Conservation (phyloP, 345 rosid genomes). For the Streptanthus diversifolius region DNA sequence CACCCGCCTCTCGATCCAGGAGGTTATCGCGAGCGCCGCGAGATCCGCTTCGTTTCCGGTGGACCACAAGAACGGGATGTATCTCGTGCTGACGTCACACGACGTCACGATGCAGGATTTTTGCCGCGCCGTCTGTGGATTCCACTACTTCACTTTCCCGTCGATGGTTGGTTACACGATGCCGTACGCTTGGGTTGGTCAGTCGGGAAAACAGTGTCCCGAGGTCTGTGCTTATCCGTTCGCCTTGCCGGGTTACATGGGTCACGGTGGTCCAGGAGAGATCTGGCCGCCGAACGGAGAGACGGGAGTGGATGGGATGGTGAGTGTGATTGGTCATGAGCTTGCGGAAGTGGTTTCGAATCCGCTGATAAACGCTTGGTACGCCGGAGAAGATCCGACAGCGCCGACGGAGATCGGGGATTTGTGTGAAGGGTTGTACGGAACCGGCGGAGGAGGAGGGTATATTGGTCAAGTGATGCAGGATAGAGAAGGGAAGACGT, state of each 20-base stretch:
- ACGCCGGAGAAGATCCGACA: constrained; percentile 96
- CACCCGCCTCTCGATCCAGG: constrained; percentile 78
- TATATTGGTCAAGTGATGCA: constrained; percentile 82
- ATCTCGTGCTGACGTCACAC: constrained; percentile 63
- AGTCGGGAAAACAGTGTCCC: constrained; percentile 78
- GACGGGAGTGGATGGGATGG: constrained; percentile 87
- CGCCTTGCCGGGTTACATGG: constrained; percentile 90
- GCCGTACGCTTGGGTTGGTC: constrained; percentile 98
- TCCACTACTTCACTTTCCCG: constrained; percentile 96
- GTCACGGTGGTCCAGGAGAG: constrained; percentile 56
- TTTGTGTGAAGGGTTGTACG: constrained; percentile 83
- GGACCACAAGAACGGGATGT: constrained; percentile 84
- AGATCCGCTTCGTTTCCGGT: constrained; percentile 69
- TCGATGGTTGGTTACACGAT: constrained; percentile 94
- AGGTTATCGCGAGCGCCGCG: constrained; percentile 67
- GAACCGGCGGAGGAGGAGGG: constrained; percentile 94
- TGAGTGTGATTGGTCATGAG: constrained; percentile 95
- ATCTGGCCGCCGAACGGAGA: constrained; percentile 77
- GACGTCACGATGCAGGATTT: constrained; percentile 85
- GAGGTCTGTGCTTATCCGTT: constrained; percentile 95
- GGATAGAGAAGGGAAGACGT: constrained; percentile 59
- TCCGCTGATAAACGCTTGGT: constrained; percentile 94
- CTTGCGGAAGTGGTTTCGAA: constrained; percentile 82
- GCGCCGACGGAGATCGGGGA: constrained; percentile 93
- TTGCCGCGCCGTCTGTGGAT: constrained; percentile 94